phyloP scores from a whole-genome alignment of 2,329 filamentous ascomycete species.

The Pleoardoris graminearum region DNA sequence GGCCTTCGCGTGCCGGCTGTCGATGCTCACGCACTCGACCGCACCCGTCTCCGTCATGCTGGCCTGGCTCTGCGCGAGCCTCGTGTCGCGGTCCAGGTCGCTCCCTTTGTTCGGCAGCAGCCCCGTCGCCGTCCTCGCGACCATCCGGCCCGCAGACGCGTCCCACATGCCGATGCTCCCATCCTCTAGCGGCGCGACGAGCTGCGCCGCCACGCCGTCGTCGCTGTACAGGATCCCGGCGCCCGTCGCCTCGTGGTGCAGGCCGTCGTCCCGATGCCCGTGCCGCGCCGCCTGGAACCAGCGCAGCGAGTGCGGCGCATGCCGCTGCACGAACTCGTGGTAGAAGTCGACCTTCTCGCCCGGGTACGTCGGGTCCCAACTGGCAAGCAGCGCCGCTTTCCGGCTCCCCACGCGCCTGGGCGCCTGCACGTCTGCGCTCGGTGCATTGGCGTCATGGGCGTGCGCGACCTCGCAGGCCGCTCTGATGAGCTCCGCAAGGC shows the following conservation, averaged over 20 bases:
- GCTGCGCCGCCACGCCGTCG: constrained; percentile 59
- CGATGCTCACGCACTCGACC: constrained; percentile 81
- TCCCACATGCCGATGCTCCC: constrained; percentile 90
- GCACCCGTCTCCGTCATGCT: constrained; percentile 72
- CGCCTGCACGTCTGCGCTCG: constrained; percentile 37
- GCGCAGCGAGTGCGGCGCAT: constrained; percentile 71
- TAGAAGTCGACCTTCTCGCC: constrained; percentile 80
- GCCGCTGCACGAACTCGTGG: constrained; percentile 81
- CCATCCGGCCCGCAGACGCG: constrained; percentile 59
- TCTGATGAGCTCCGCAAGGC: constrained; percentile 49
- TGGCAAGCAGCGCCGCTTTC: constrained; percentile 65
- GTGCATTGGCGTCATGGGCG: constrained; percentile 28
- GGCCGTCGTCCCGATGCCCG: constrained; percentile 45
- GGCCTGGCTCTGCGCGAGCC: constrained; percentile 51
- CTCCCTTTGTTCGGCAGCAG: constrained; percentile 64
- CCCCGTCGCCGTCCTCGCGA: constrained; percentile 67
- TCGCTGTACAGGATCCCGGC: constrained; percentile 66
- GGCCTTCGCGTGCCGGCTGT: constrained; percentile 67
- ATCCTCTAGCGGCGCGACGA: constrained; percentile 80
- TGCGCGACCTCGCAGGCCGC: constrained; percentile 43
- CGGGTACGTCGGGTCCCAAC: constrained; percentile 81
- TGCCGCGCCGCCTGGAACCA: constrained; percentile 71
- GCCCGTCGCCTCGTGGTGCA: constrained; percentile 70
- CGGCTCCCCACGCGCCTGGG: constrained; percentile 43
- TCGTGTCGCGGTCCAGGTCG: constrained; percentile 47